Evolutionary conservation across 2,329 filamentous ascomycete genomes (phyloP).

Genomic region (Phialemoniopsis sp.): DNA sequence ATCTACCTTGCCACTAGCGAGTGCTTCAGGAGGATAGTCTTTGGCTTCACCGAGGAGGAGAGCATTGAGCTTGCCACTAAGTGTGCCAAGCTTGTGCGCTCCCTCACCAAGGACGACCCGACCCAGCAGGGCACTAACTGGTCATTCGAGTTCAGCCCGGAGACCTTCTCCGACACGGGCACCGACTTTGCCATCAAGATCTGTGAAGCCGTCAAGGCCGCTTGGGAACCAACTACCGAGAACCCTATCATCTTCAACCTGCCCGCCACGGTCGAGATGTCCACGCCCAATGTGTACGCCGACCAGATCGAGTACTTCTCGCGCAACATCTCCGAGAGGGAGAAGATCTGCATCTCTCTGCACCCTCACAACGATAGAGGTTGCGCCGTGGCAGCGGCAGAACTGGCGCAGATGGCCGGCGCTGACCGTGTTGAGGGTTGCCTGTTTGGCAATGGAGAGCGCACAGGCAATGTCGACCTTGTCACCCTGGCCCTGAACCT

Average conservation of each 20-base stretch:
- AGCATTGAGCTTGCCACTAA: constrained; percentile 76
- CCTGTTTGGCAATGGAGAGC: constrained; percentile 90
- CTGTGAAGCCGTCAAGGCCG: constrained; percentile 89
- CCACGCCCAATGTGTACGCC: constrained; percentile 92
- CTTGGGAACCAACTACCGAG: constrained; percentile 79
- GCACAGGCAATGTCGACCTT: constrained; percentile 92
- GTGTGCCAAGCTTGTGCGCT: constrained; percentile 82
- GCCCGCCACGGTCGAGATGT: constrained; percentile 91
- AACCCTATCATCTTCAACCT: constrained; percentile 94
- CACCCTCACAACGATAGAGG: constrained; percentile 96
- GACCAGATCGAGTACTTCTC: constrained; percentile 98
- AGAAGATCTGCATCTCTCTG: constrained; percentile 84
- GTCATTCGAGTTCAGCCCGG: constrained; percentile 80
- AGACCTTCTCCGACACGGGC: constrained; percentile 86
- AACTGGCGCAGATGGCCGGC: constrained; percentile 93
- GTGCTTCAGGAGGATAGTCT: constrained; percentile 90
- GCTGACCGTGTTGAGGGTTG: constrained; percentile 93
- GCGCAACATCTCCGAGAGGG: constrained; percentile 74
- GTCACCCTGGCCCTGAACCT: constrained; percentile 91
- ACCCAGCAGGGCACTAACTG: constrained; percentile 56
- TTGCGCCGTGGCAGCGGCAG: constrained; percentile 82
- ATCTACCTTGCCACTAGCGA: constrained; percentile 95
- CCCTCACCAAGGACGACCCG: constrained; percentile 79
- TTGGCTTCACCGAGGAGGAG: constrained; percentile 80
- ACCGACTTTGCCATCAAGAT: constrained; percentile 79